A percentile compares a stretch with the other conserved stretches of the same genome.
phyloP scores from a whole-genome alignment of 1,284 basidiomycete genomes.

The Anthracocystis setariae region DNA sequence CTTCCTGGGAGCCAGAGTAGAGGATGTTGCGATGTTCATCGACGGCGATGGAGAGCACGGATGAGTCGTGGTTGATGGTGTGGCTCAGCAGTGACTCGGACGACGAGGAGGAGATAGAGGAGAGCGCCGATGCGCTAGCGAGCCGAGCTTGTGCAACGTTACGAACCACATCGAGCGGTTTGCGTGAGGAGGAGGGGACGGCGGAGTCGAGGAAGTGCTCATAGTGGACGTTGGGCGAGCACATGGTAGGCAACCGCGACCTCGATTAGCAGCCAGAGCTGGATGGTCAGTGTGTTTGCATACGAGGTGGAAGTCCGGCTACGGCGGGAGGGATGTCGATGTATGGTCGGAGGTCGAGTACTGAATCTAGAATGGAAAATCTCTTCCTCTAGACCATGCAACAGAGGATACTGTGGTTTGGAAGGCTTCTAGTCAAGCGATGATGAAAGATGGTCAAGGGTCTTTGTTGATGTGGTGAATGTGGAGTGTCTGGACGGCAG shows the following conservation, averaged over 20 bases:
- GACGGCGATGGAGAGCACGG: slow-evolving; percentile 59
- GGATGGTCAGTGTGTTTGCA: neutral
- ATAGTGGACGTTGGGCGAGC: slow-evolving; percentile 54
- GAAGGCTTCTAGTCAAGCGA: no score
- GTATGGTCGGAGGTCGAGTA: no score
- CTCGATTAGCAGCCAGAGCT: neutral
- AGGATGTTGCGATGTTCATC: slow-evolving; percentile 46
- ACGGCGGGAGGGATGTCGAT: no score
- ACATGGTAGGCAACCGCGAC: slow-evolving; percentile 20
- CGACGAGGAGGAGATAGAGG: slow-evolving; percentile 1
- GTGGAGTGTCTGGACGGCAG: neutral
- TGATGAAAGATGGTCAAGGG: neutral
- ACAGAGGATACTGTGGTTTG: no score
- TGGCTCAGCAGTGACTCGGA: slow-evolving; percentile 38
- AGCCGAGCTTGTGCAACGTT: slow-evolving; percentile 17
- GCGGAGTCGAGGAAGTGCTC: slow-evolving; percentile 25
- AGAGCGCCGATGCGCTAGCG: slow-evolving; percentile 4
- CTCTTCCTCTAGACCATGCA: no score
- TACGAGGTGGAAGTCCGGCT: neutral
- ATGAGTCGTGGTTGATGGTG: slow-evolving; percentile 50
- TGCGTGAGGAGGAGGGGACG: slow-evolving; percentile 18
- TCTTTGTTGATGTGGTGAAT: neutral
- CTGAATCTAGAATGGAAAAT: no score
- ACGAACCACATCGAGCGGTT: slow-evolving; percentile 7
- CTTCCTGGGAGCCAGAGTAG: slow-evolving; percentile 55